Evolutionary conservation across 2,329 filamentous ascomycete species (phyloP).

Genomic region (Cercospora zeina): DNA sequence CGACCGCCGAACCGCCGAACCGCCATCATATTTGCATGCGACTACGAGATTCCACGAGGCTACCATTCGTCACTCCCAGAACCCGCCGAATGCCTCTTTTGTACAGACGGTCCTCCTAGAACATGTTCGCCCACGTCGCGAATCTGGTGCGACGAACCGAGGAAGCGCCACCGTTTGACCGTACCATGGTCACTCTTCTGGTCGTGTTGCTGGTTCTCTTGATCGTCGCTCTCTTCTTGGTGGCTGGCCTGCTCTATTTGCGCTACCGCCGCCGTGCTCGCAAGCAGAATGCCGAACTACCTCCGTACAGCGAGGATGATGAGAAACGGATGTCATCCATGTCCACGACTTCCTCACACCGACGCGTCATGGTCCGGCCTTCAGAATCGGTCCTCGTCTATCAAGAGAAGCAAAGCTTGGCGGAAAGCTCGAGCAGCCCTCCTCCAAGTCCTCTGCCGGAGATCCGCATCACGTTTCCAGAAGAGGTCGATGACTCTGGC

Average conservation of each 20-base stretch:
- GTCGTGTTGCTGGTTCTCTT: conserved; percentile 77
- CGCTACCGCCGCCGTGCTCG: conserved; percentile 61
- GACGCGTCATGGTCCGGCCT: conserved; percentile 57
- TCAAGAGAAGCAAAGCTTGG: conserved; percentile 75
- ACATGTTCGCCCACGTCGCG: conserved; percentile 44
- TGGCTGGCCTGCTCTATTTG: conserved; percentile 69
- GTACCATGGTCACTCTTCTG: conserved; percentile 71
- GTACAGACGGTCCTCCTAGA: conserved; percentile 11
- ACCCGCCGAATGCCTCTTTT: conserved; percentile 10
- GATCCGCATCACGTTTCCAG: conserved; percentile 97
- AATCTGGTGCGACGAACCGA: conserved; percentile 52
- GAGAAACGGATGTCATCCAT: conserved; percentile 54
- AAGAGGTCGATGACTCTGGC: conserved; percentile 83
- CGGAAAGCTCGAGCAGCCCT: conserved; percentile 71
- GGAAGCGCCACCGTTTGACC: conserved; percentile 52
- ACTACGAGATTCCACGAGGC: not conserved
- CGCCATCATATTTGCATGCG: not conserved
- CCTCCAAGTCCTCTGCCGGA: conserved; percentile 82
- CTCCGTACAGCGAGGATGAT: conserved; percentile 59
- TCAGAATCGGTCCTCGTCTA: conserved; percentile 72
- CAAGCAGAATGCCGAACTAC: conserved; percentile 59
- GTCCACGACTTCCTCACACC: conserved; percentile 51
- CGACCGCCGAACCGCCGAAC: not conserved
- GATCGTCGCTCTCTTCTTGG: conserved; percentile 68
- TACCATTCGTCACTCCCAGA: not conserved